Base-by-base conservation (phyloP, 495 filamentous ascomycete species). In the Penicillium argentinense region DNA sequence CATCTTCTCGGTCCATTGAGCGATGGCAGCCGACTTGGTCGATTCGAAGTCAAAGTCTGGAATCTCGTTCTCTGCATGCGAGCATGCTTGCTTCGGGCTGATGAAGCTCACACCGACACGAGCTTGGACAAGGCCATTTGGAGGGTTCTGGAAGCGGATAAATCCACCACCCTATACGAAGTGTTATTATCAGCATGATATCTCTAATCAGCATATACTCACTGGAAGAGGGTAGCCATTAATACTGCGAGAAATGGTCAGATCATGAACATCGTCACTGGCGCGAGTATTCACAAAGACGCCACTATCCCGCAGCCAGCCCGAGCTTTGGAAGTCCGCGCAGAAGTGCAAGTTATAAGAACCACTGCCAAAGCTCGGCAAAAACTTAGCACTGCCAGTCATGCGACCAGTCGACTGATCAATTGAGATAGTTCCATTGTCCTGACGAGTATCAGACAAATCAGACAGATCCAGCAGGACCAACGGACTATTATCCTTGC, bases 61-160 rank as follows among this genome's bases (percentile, higher is more conserved):
- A 16, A 89, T 83, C 59, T 91, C 82, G 0, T 54, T 53, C 26
- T 85, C 71, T 0, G 84, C 75, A 54, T 81, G 80, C 1, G 59
- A 47, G 52, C 87, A 89, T 3, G 87, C 87, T 43, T 84, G 77
- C 12, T 68, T 68, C 0, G 71, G 54, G 16, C 84, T 86, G 29
- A 89, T 82, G 56, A 85, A 89, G 40, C 85, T 88, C 17, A 89
- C 71, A 2, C 85, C 87, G 5, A 89, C 84, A 13, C 81, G 74
- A 12, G 84, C 87, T 9, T 71, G 70, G 16, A 91, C 66, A 4
- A 59, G 56, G 17, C 63, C 56, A 14, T 73, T 56, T 1, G 57
- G 5, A 0, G 59, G 63, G 4, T 66, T 39, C n/a, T 80, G 37
- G 53, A 86, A 83, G 4, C 79, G 74, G 18, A 82, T 71, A 59